phyloP scores from a whole-genome alignment of 1,284 basidiomycete genomes.

The Abortiporus biennis region DNA sequence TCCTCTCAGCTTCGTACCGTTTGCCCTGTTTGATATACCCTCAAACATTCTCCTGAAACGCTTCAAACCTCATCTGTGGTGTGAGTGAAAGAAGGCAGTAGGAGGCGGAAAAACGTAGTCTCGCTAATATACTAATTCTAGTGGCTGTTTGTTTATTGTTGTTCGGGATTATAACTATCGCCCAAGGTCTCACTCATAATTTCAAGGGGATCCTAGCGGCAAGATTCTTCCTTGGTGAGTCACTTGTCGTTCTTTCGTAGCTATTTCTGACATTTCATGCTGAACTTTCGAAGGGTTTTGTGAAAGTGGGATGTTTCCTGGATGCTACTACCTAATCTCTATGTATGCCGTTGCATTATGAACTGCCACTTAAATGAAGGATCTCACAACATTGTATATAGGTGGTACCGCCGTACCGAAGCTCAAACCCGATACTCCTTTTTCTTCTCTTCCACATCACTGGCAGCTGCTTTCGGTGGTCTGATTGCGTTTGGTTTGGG shows the following conservation, averaged over 20 bases:
- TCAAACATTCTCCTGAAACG: slow-evolving; percentile 16
- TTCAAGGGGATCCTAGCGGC: slow-evolving; percentile 24
- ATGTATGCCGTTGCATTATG: slow-evolving; percentile 9
- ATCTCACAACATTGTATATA: background rate
- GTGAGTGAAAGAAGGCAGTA: too few relatives aligned
- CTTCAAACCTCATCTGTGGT: slow-evolving; percentile 16
- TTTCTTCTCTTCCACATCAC: slow-evolving; percentile 18
- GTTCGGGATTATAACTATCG: slow-evolving; percentile 20
- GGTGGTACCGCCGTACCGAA: slow-evolving; percentile 24
- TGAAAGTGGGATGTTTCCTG: slow-evolving; percentile 14
- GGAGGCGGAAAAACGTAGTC: too few relatives aligned
- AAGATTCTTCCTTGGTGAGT: slow-evolving; percentile 25
- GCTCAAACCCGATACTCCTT: slow-evolving; percentile 22
- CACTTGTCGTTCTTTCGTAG: background rate
- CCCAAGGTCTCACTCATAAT: slow-evolving; percentile 22
- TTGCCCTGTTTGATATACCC: slow-evolving; percentile 16
- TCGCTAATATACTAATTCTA: background rate
- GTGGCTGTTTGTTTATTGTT: slow-evolving; percentile 12
- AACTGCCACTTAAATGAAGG: too few relatives aligned
- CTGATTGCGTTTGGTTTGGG: slow-evolving; percentile 18
- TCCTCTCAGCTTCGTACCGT: slow-evolving; percentile 16
- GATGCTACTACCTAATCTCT: slow-evolving; percentile 20
- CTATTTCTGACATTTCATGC: slow-evolving; percentile 7
- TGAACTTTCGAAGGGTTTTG: slow-evolving; percentile 8
- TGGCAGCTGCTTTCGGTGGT: slow-evolving; percentile 18